Conservation (phyloP, 2,329 filamentous ascomycete species). For the Fusarium avenaceum region DNA sequence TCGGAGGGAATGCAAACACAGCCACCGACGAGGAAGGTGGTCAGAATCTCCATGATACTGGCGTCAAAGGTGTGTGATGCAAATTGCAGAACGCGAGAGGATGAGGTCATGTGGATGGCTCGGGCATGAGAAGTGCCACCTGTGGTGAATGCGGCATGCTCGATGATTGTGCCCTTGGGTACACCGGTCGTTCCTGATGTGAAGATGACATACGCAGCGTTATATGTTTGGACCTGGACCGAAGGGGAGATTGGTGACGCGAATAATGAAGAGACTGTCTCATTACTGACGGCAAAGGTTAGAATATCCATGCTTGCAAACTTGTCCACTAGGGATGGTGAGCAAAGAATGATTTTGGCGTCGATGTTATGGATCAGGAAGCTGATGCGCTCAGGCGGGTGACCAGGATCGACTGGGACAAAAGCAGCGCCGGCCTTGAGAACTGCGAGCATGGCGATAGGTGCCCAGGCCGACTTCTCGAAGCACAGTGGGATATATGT, state of each 20-base stretch:
- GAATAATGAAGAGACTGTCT: neutral
- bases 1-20: constrained; percentile 37
- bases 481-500: constrained; percentile 53
- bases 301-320: constrained; percentile 1
- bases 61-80: constrained; percentile 34
- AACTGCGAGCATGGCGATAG: constrained; percentile 53
- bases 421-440: constrained; percentile 54
- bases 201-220: constrained; percentile 40
- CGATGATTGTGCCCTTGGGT: constrained; percentile 39
- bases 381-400: constrained; percentile 50
- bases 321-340: neutral
- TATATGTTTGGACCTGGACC: neutral
- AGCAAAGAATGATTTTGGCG: constrained; percentile 33
- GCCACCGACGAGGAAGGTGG: constrained; percentile 40
- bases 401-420: constrained; percentile 54
- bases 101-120: constrained; percentile 19
- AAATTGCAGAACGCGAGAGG: constrained; percentile 38
- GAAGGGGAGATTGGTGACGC: rapidly evolving
- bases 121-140: constrained; percentile 36
- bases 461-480: constrained; percentile 55
- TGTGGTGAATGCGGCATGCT: constrained; percentile 31
- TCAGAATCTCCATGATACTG: constrained; percentile 43
- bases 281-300: neutral
- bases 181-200: constrained; percentile 42
- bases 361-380: constrained; percentile 28